Base-by-base conservation (phyloP, 1,139 yeast genomes). In the Sugiyamaella sp. region DNA sequence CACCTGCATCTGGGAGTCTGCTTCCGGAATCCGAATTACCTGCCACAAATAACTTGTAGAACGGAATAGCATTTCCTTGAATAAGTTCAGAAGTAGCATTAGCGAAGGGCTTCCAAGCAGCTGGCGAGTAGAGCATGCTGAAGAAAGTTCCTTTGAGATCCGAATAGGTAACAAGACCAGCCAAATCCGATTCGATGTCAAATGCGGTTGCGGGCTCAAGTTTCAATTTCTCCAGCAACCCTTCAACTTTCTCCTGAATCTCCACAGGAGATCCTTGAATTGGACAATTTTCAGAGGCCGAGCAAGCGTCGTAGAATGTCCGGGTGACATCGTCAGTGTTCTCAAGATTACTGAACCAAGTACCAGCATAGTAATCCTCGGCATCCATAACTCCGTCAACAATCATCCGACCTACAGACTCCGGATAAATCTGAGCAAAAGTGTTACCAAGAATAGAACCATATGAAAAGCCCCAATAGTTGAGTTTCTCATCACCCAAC, bases 391-490 rank as follows among this genome's bases (percentile, higher is more conserved):
- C 54, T 12, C 59, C 60, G 40, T 57, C 60, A 16, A 57, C 56
- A 43, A 57, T 57, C 58, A 57, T 55, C 24, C 60, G 45, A 3
- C 60, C 60, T 2, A 55, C 56, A 14, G 32, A 27, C 12, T 51
- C 54, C 19, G 60, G 60, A 32, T 53, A 57, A 47, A 56, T 22
- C 29, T 57, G 60, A 32, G 60, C 60, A 55, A 57, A 56, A 3
- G 60, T 56, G 48, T 56, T 57, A 4, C 60, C 60, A n/a, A 57
- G 49, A 27, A 57, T 49, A n/a, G 55, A 39, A 4, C 60, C 60
- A 27, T 57, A 57, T 2, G 58, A 54, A 47, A 56, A 55, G 1
- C 60, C 60, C 57, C 57, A 56, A 38, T 54, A 57, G 40, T 56
- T 57, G 27, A 57, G 46, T 37, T 57, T 57, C 17, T 51, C 58